Evolutionary conservation across 1,284 basidiomycete species (phyloP).

Genomic region (Irpex lacteus): DNA sequence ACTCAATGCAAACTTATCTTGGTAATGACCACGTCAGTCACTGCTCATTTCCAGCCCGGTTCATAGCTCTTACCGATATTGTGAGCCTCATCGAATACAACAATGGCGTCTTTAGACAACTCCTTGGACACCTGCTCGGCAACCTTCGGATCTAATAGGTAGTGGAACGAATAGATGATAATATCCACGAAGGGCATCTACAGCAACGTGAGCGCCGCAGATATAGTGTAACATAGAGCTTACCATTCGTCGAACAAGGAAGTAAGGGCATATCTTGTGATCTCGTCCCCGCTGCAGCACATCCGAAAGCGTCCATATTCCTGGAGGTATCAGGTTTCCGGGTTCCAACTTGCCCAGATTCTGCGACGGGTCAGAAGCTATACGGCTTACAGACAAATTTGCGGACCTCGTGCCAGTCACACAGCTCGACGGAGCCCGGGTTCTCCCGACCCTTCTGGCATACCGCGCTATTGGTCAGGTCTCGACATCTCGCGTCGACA

Average conservation of each 20-base stretch:
- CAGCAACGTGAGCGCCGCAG: not conserved
- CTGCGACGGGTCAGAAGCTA: constrained; percentile 32
- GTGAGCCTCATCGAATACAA: constrained; percentile 99
- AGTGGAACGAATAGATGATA: constrained; percentile 99
- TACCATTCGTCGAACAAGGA: constrained; percentile 95
- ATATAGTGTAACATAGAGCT: constrained; percentile 18
- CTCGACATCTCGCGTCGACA: constrained; percentile 95
- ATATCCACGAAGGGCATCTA: constrained; percentile 96
- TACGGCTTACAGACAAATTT: not conserved
- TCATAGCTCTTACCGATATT: constrained; percentile 78
- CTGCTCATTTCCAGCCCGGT: not conserved
- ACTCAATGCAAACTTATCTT: constrained; percentile 99
- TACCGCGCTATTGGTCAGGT: constrained; percentile 85
- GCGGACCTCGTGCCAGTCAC: constrained; percentile 92
- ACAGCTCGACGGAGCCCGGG: constrained; percentile 91
- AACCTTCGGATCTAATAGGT: constrained; percentile 97
- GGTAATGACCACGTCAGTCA: not conserved
- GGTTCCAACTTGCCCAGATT: constrained; percentile 79
- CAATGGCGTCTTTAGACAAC: constrained; percentile 96
- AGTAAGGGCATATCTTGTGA: constrained; percentile 92
- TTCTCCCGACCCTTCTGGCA: constrained; percentile 86
- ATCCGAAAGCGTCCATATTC: constrained; percentile 95
- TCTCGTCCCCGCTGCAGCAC: constrained; percentile 88
- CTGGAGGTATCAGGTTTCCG: constrained; percentile 82
- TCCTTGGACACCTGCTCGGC: constrained; percentile 99